phyloP scores from a whole-genome alignment of 2,329 filamentous ascomycete species.

The Fusarium heterosporum region DNA sequence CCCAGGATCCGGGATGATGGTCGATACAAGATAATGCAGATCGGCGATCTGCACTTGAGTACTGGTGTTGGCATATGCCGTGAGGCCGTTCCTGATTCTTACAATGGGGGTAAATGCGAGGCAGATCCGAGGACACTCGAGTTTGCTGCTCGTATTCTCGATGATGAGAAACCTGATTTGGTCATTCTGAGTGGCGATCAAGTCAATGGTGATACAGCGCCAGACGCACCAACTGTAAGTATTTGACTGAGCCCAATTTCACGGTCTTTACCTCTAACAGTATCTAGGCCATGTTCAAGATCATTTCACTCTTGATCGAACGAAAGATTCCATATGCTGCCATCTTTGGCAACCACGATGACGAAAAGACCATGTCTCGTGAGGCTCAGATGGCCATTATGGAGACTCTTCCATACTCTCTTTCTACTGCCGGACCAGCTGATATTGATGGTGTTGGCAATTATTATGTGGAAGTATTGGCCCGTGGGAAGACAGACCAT shows the following conservation, averaged over 20 bases:
- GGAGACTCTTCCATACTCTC: conserved; percentile 87
- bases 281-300: conserved; percentile 86
- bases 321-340: conserved; percentile 91
- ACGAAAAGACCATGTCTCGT: conserved; percentile 85
- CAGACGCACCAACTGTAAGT: conserved; percentile 85
- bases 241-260: background rate
- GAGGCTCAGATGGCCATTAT: conserved; percentile 85
- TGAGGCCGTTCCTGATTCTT: conserved; percentile 81
- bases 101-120: conserved; percentile 83
- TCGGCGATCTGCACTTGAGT: conserved; percentile 93
- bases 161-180: conserved; percentile 93
- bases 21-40: conserved; percentile 96
- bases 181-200: conserved; percentile 94
- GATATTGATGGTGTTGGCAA: conserved; percentile 93
- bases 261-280: conserved; percentile 23
- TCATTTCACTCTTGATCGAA: conserved; percentile 83
- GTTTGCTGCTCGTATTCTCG: conserved; percentile 84
- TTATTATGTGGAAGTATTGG: conserved; percentile 91
- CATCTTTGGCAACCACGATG: conserved; percentile 98
- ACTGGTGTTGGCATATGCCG: conserved; percentile 89
- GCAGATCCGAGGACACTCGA: conserved; percentile 92
- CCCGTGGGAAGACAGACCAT: conserved; percentile 81
- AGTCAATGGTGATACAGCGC: conserved; percentile 92
- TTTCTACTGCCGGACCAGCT: conserved; percentile 85
- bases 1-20: conserved; percentile 88